These are phyloP conservation scores for Vitis amurensis DNA, from an alignment of 164 flowering plant genomes.

Conservation along the genomic window DNA sequence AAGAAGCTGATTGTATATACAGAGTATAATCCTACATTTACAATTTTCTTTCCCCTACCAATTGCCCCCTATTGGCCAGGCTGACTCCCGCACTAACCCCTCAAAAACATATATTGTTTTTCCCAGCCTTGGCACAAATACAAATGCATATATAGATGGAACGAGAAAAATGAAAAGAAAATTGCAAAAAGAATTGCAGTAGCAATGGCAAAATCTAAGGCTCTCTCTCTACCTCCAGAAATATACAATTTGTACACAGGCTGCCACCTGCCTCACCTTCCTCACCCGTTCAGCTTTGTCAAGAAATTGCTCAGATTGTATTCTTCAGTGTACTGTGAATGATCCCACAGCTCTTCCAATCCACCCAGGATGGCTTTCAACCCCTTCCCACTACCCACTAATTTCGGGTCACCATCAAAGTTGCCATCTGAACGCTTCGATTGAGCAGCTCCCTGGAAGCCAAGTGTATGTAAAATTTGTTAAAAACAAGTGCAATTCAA, in stretches of 20 bases:
- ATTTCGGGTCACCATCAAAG: slow-evolving; percentile 44
- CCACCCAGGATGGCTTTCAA: slow-evolving; percentile 87
- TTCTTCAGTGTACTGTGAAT: slow-evolving; percentile 93
- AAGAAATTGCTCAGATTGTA: slow-evolving; percentile 84
- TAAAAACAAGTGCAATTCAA: background rate
- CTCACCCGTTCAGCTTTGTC: slow-evolving; percentile 78
- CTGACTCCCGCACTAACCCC: background rate
- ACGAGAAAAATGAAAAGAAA: slow-evolving; percentile 1
- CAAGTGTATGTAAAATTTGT: background rate
- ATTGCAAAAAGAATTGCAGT: slow-evolving; percentile 8
- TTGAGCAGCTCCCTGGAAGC: slow-evolving; percentile 39
- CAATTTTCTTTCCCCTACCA: background rate
- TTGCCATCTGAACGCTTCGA: slow-evolving; percentile 43
- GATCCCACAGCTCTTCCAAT: slow-evolving; percentile 96
- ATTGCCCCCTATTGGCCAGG: background rate
- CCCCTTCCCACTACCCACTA: slow-evolving; percentile 65
- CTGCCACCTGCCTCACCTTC: background rate
- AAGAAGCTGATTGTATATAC: background rate
- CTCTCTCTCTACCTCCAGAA: slow-evolving; percentile 22
- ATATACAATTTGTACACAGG: slow-evolving; percentile 37
- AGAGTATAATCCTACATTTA: too few relatives aligned
- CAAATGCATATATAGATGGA: background rate
- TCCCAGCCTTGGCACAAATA: background rate
- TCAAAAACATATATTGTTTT: background rate
- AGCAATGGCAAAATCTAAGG: slow-evolving; percentile 34